Evolutionary conservation across 306 rosid species (phyloP).

Genomic region (Medicago ruthenica): DNA sequence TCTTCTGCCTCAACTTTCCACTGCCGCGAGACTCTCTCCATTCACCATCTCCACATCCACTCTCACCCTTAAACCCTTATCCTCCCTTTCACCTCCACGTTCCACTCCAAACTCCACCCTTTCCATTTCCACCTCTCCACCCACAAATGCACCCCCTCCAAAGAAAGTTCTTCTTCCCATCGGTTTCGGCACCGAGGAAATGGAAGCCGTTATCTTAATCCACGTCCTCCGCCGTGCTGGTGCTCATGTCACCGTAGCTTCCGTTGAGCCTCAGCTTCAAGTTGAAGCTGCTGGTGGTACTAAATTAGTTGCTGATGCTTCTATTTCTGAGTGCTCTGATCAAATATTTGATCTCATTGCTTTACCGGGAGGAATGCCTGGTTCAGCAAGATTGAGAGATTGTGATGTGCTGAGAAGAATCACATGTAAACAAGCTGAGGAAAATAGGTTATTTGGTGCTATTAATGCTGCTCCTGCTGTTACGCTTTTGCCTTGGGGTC

Average conservation of each 20-base stretch:
- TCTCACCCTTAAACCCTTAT: constrained; percentile 38
- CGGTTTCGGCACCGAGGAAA: constrained; percentile 92
- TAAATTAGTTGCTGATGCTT: constrained; percentile 79
- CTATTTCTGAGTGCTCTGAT: constrained; percentile 66
- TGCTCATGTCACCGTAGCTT: constrained; percentile 89
- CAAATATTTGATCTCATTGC: constrained; percentile 83
- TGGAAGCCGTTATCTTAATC: constrained; percentile 88
- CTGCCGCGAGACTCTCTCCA: constrained; percentile 44
- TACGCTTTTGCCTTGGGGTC: constrained; percentile 97
- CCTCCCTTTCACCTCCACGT: constrained; percentile 46
- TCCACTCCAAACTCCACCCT: constrained; percentile 49
- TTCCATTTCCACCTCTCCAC: constrained; percentile 48
- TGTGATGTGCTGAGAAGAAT: constrained; percentile 66
- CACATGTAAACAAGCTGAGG: constrained; percentile 81
- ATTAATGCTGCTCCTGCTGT: constrained; percentile 97
- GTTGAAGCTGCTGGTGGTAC: constrained; percentile 77
- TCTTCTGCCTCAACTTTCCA: constrained; percentile 30
- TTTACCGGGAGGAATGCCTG: constrained; percentile 99
- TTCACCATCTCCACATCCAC: constrained; percentile 18
- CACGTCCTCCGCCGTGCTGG: constrained; percentile 95
- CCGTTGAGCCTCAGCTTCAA: constrained; percentile 83
- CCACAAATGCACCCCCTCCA: constrained; percentile 41
- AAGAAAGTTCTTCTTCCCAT: constrained; percentile 91
- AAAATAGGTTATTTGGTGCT: constrained; percentile 87
- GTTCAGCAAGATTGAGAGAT: constrained; percentile 87